These are phyloP conservation scores for Mycena rebaudengoi DNA, from an alignment of 768 basidiomycete species.

Conservation along the genomic window DNA sequence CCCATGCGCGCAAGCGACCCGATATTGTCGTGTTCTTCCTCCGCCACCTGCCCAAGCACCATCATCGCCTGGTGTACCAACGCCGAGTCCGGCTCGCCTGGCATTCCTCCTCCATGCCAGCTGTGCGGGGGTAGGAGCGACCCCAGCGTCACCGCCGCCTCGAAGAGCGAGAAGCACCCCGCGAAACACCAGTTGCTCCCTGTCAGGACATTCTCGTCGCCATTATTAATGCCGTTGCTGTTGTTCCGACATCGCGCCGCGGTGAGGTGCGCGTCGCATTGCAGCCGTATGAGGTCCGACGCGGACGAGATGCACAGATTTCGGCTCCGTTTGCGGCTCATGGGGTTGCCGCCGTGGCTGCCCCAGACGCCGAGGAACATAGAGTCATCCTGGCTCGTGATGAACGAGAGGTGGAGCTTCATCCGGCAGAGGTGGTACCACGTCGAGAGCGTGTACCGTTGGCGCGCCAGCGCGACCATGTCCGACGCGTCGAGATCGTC, in stretches of 20 bases:
- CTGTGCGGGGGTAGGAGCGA: conserved; percentile 50
- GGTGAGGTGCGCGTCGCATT: conserved; percentile 48
- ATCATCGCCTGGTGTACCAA: conserved; percentile 48
- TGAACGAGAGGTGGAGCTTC: conserved; percentile 54
- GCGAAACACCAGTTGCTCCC: conserved; percentile 52
- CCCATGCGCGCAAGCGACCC: conserved; percentile 50
- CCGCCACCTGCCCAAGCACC: conserved; percentile 44
- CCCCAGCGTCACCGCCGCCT: conserved; percentile 55
- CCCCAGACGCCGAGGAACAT: conserved; percentile 26
- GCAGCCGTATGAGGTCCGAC: conserved; percentile 52
- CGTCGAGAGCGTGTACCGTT: conserved; percentile 53
- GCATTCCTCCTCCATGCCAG: conserved; percentile 47
- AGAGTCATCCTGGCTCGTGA: conserved; percentile 40
- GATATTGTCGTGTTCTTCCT: conserved; percentile 44
- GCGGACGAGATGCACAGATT: conserved; percentile 49
- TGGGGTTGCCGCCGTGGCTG: conserved; percentile 32
- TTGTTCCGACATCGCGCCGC: conserved; percentile 29
- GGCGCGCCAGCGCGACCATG: conserved; percentile 43
- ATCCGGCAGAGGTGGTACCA: conserved; percentile 57
- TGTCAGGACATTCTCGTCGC: conserved; percentile 33
- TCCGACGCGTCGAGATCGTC: conserved; percentile 40
- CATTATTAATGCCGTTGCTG: no score
- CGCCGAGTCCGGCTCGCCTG: conserved; percentile 45
- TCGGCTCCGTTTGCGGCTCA: conserved; percentile 41
- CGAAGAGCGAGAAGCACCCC: conserved; percentile 55